Evolutionary conservation across 1,284 basidiomycete species (phyloP).

Genomic region (Trichosporon sp.): DNA sequence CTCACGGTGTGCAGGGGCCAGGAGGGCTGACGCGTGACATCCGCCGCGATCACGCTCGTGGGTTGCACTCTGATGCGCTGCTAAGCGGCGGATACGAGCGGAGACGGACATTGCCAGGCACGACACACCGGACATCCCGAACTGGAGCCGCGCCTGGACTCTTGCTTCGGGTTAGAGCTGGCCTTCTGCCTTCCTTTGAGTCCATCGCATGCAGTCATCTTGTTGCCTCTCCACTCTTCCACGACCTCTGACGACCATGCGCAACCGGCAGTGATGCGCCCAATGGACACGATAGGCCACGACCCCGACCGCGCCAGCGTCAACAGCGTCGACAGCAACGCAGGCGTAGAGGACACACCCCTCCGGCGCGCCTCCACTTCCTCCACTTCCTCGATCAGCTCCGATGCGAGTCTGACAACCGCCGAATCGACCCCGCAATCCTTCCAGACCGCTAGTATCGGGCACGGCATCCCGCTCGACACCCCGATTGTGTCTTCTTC

Average conservation of each 20-base stretch:
- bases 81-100: slow-evolving; percentile 1
- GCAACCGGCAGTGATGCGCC: neutral
- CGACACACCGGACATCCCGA: neutral
- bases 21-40: neutral
- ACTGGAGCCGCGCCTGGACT: neutral
- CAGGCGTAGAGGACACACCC: neutral
- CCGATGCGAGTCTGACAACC: slow-evolving; percentile 9
- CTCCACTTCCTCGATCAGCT: neutral
- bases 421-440: slow-evolving; percentile 12
- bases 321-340: neutral
- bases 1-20: neutral
- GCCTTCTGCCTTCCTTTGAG: neutral
- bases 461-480: slow-evolving; percentile 1
- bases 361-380: slow-evolving; percentile 1
- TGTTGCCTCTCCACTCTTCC: neutral
- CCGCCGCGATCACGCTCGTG: neutral
- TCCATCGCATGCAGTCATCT: neutral
- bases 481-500: neutral
- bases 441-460: slow-evolving; percentile 4
- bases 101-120: slow-evolving; percentile 11
- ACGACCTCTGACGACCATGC: neutral
- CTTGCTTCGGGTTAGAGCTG: too few species aligned
- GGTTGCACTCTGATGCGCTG: too few species aligned
- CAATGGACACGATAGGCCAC: neutral
- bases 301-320: neutral